phyloP scores from a whole-genome alignment of 768 basidiomycete species.

The Hygrocybe coccinea region DNA sequence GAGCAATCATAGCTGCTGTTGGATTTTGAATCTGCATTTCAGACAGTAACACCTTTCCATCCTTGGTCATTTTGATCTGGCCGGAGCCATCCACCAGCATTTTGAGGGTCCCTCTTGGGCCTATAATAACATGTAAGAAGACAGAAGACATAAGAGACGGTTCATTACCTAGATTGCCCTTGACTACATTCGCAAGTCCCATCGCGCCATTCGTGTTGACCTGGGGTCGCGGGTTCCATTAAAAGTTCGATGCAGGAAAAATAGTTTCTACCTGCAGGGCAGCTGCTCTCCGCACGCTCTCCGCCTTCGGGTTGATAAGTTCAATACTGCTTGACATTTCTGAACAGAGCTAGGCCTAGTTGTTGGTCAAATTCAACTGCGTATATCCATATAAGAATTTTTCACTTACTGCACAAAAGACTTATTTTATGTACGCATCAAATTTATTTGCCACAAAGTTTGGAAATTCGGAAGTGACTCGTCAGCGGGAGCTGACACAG shows the following conservation, averaged over 20 bases:
- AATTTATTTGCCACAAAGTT: too few species aligned
- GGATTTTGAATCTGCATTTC: slow-evolving; percentile 99
- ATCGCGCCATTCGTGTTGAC: slow-evolving; percentile 92
- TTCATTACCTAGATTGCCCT: slow-evolving; percentile 84
- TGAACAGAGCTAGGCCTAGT: too few species aligned
- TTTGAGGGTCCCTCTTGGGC: slow-evolving; percentile 95
- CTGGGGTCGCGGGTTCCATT: slow-evolving; percentile 37
- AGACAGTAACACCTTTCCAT: slow-evolving; percentile 94
- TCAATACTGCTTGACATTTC: slow-evolving; percentile 76
- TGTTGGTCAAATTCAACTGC: too few species aligned
- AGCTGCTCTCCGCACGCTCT: slow-evolving; percentile 84
- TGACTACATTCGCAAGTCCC: slow-evolving; percentile 95
- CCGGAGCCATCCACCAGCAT: slow-evolving; percentile 99
- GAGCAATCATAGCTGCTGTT: slow-evolving; percentile 97
- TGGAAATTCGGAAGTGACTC: too few species aligned
- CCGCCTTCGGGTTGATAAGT: slow-evolving; percentile 94
- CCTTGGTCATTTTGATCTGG: slow-evolving; percentile 99
- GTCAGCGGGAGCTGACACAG: too few species aligned
- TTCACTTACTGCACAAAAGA: too few species aligned
- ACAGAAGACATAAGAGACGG: slow-evolving; percentile 10
- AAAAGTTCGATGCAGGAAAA: slow-evolving; percentile 10
- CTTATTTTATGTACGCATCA: too few species aligned
- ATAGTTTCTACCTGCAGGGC: slow-evolving; percentile 75
- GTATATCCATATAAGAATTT: too few species aligned
- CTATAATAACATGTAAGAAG: slow-evolving; percentile 36